These are phyloP conservation scores for Polygonum maritimum DNA, from an alignment of 148 eudicot genomes.

Conservation along the genomic window DNA sequence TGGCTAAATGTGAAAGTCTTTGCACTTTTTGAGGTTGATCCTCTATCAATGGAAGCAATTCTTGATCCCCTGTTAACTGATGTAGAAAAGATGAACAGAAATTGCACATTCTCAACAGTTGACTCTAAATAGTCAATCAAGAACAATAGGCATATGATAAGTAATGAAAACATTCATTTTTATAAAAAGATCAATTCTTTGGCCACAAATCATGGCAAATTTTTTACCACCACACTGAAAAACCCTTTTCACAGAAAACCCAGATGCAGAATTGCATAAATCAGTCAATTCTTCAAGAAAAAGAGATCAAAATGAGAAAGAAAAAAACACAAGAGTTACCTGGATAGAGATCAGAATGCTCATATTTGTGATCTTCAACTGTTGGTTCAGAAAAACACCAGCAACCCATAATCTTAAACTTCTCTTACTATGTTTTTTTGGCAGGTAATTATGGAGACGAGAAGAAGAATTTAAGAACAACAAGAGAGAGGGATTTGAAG, in stretches of 20 bases:
- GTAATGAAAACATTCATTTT: neutral
- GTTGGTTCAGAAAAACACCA: neutral
- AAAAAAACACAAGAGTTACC: neutral
- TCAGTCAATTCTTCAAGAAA: neutral
- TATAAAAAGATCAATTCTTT: too few relatives aligned
- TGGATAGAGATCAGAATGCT: slow-evolving; percentile 1
- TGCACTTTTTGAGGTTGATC: slow-evolving; percentile 3
- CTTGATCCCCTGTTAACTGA: neutral
- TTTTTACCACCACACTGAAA: neutral
- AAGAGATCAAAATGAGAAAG: neutral
- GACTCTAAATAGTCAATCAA: neutral
- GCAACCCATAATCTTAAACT: neutral
- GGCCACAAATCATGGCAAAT: neutral
- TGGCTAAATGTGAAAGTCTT: slow-evolving; percentile 35
- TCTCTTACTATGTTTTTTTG: neutral
- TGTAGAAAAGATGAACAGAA: neutral
- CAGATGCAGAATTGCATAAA: neutral
- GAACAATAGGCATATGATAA: neutral
- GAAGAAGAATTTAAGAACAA: neutral
- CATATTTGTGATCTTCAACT: neutral
- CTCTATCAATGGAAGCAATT: neutral
- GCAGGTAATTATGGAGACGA: neutral
- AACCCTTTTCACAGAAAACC: neutral
- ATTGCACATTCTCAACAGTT: too few relatives aligned
- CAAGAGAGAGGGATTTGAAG: neutral